Evolutionary conservation across 306 rosid species (phyloP).

Genomic region (Prunus persica): Prunus_persica_NCBIv2 NC_034009.1:31055001-31055500

Average conservation of each 20-base stretch:
- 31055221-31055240: conserved; percentile 35
- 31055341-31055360: conserved; percentile 5
- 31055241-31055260: conserved; percentile 67
- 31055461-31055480: conserved; percentile 59
- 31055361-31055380: background rate
- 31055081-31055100: background rate
- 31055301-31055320: conserved; percentile 51
- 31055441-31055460: conserved; percentile 85
- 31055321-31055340: background rate
- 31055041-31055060: background rate
- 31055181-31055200: background rate
- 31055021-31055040: background rate
- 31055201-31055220: conserved; percentile 25
- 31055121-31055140: background rate
- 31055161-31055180: background rate
- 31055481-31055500: conserved; percentile 58
- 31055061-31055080: background rate
- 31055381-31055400: conserved; percentile 23
- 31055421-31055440: conserved; percentile 69
- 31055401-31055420: conserved; percentile 34
- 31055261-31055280: conserved; percentile 69
- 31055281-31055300: conserved; percentile 52
- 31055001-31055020: background rate
- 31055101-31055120: background rate
- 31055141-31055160: background rate